These are phyloP conservation scores for Ogataea populi-albae DNA, from an alignment of 805 yeast species.

Conservation along the genomic window DNA sequence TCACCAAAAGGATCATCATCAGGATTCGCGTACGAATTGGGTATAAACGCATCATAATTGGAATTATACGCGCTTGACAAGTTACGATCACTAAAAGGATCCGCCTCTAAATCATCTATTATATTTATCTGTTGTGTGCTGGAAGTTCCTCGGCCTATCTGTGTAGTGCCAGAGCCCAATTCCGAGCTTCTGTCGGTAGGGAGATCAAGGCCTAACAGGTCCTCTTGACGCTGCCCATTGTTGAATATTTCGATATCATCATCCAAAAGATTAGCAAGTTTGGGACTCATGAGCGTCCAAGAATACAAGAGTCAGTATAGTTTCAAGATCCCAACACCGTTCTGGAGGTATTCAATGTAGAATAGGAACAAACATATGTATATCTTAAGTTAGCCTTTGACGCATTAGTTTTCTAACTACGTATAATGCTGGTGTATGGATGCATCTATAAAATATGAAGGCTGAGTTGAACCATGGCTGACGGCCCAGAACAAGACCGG, in stretches of 20 bases:
- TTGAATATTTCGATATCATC: conserved; percentile 1
- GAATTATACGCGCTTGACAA: conserved; percentile 20
- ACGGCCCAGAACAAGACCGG: too few species aligned
- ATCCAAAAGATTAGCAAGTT: conserved; percentile 4
- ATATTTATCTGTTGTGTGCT: conserved; percentile 1
- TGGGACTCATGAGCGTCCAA: conserved; percentile 3
- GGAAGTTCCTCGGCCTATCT: not conserved
- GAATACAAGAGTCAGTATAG: too few species aligned
- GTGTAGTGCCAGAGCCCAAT: not conserved
- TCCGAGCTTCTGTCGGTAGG: not conserved
- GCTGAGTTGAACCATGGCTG: too few species aligned
- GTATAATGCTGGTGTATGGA: too few species aligned
- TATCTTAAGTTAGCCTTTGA: too few species aligned
- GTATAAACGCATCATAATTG: conserved; percentile 15
- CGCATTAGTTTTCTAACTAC: too few species aligned
- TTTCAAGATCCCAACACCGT: too few species aligned
- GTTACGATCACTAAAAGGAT: conserved; percentile 15
- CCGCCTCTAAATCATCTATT: conserved; percentile 8
- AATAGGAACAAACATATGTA: too few species aligned
- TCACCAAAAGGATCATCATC: conserved; percentile 16
- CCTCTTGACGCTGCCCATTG: conserved; percentile 1
- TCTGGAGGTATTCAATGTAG: too few species aligned
- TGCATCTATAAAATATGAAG: too few species aligned
- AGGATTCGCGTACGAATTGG: conserved; percentile 5
- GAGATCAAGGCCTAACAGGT: conserved; percentile 6